Conservation (phyloP, 2,329 filamentous ascomycete species). For the Raffaelea ambrosiae region DNA sequence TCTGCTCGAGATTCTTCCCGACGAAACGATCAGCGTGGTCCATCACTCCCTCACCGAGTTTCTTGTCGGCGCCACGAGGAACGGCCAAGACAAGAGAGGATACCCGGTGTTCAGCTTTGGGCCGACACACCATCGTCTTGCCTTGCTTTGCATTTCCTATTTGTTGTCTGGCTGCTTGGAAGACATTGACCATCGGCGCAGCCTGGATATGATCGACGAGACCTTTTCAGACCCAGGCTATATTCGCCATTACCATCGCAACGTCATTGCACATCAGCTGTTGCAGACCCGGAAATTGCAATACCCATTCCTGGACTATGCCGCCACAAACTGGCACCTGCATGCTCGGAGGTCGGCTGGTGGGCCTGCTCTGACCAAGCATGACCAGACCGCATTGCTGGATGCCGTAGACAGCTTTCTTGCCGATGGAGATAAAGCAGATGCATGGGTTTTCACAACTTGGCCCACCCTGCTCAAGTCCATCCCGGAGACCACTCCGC, state of each 20-base stretch:
- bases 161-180: too few species aligned
- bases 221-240: too few species aligned
- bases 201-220: too few species aligned
- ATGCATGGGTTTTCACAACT: background rate
- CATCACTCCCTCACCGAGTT: constrained; percentile 43
- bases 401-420: background rate
- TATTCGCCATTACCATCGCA: too few species aligned
- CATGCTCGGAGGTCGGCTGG: constrained; percentile 17
- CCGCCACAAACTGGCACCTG: constrained; percentile 20
- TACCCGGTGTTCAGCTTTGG: too few species aligned
- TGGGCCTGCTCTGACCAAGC: background rate
- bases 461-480: background rate
- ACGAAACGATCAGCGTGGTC: constrained; percentile 34
- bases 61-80: constrained; percentile 17
- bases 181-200: too few species aligned
- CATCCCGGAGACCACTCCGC: constrained; percentile 3
- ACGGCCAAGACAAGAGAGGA: too few species aligned
- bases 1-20: constrained; percentile 33
- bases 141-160: too few species aligned
- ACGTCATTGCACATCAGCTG: too few species aligned
- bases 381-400: background rate
- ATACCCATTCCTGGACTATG: constrained; percentile 22
- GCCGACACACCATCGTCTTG: too few species aligned
- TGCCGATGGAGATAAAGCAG: background rate
- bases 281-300: constrained; percentile 6